These are phyloP conservation scores for Arthrocladium fulminans DNA, from an alignment of 2,329 filamentous ascomycete genomes.

Conservation along the genomic window DNA sequence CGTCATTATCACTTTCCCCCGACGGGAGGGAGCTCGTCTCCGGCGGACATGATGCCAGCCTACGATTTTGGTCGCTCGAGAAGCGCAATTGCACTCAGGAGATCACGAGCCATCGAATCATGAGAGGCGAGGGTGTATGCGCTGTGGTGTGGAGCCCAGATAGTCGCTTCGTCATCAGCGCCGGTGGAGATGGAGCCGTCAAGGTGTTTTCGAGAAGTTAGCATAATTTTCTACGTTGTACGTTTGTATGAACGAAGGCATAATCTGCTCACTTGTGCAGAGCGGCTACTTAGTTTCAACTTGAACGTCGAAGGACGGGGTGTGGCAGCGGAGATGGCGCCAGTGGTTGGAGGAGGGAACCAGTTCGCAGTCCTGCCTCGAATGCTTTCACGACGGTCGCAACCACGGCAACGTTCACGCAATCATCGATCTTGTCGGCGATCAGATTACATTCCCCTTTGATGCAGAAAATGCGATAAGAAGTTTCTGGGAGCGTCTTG, in stretches of 20 bases:
- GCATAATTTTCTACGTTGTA: conserved; percentile 5
- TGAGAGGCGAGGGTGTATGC: conserved; percentile 94
- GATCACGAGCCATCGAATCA: conserved; percentile 82
- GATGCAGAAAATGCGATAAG: no score
- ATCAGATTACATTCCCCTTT: no score
- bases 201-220: conserved; percentile 59
- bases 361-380: no score
- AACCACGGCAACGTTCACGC: no score
- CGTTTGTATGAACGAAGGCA: conserved; percentile 6
- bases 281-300: no score
- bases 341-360: no score
- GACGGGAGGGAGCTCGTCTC: conserved; percentile 92
- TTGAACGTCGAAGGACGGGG: no score
- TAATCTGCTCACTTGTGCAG: neutral
- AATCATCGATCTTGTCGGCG: no score
- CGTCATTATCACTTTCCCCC: conserved; percentile 80
- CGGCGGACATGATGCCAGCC: conserved; percentile 86
- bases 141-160: conserved; percentile 93
- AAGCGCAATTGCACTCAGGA: conserved; percentile 94
- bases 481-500: no score
- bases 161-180: conserved; percentile 87
- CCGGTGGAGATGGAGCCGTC: conserved; percentile 87
- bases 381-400: no score
- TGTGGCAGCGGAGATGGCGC: no score
- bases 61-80: conserved; percentile 95